Conservation (phyloP, 2,329 filamentous ascomycete species). For the Pseudohalonectria lignicola region DNA sequence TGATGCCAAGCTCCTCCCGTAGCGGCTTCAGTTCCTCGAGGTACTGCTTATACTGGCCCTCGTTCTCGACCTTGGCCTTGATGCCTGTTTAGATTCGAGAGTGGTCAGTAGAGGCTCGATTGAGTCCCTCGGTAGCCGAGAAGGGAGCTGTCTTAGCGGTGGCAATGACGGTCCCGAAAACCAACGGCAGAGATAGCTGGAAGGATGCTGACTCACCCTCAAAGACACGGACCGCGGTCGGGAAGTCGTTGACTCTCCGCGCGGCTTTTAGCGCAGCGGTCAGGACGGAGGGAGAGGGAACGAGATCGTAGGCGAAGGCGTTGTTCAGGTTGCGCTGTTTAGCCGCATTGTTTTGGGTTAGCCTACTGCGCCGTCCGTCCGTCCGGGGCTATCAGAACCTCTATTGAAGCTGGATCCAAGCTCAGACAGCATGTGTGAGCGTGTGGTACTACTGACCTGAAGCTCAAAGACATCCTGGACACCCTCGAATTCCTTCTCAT, state of each 20-base stretch:
- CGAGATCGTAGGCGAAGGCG: constrained; percentile 98
- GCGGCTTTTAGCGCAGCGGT: constrained; percentile 87
- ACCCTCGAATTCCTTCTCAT: constrained; percentile 96
- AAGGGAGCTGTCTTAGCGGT: not conserved
- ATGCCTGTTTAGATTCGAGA: constrained; percentile 52
- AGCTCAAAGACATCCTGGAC: constrained; percentile 99
- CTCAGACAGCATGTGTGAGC: too few relatives aligned
- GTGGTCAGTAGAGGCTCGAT: not conserved
- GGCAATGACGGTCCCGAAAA: too few relatives aligned
- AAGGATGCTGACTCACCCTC: constrained; percentile 59
- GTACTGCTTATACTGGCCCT: constrained; percentile 93
- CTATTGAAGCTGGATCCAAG: too few relatives aligned
- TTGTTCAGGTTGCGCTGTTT: constrained; percentile 87
- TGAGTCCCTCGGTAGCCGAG: not conserved
- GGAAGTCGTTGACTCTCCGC: constrained; percentile 94
- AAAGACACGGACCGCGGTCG: constrained; percentile 95
- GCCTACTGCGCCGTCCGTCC: not conserved
- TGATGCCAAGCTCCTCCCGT: constrained; percentile 85
- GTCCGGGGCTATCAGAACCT: not conserved
- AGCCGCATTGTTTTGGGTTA: constrained; percentile 4
- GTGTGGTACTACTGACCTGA: constrained; percentile 86
- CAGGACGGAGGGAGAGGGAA: constrained; percentile 86
- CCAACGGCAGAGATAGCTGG: too few relatives aligned
- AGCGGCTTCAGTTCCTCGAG: constrained; percentile 85
- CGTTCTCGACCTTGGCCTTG: constrained; percentile 99